Percentiles rank a stretch among this genome's conserved stretches.
phyloP scores from a whole-genome alignment of 352 stramenopile genomes.

The Phytophthora hibernalis region DNA sequence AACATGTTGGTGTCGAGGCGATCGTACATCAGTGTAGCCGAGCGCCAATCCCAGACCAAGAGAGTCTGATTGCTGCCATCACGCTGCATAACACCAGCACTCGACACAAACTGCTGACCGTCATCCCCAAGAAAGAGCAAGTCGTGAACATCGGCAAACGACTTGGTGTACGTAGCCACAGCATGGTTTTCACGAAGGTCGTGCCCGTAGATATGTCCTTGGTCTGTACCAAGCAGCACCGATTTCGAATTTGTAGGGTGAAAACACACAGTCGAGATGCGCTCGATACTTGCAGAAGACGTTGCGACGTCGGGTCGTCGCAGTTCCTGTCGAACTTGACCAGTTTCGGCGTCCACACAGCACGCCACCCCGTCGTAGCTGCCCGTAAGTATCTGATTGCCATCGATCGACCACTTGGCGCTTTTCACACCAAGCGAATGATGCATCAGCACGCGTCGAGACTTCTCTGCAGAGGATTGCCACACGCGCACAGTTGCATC shows the following conservation, averaged over 20 bases:
- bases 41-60: constrained; percentile 68
- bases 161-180: constrained; percentile 26
- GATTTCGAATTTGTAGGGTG: constrained; percentile 41
- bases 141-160: constrained; percentile 61
- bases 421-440: constrained; percentile 56
- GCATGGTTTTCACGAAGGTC: constrained; percentile 41
- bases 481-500: constrained; percentile 61
- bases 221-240: constrained; percentile 44
- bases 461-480: constrained; percentile 25
- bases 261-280: constrained; percentile 39
- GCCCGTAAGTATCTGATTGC: constrained; percentile 47
- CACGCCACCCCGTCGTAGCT: constrained; percentile 48
- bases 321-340: constrained; percentile 14
- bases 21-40: constrained; percentile 51
- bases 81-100: constrained; percentile 41
- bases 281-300: constrained; percentile 19
- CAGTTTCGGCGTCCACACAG: constrained; percentile 47
- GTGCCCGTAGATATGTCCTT: constrained; percentile 42
- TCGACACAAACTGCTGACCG: constrained; percentile 57
- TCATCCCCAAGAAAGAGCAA: constrained; percentile 53
- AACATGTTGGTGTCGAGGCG: constrained; percentile 56
- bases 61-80: constrained; percentile 71
- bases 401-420: constrained; percentile 65
- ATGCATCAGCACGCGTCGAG: constrained; percentile 23
- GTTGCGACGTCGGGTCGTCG: constrained; percentile 7